A percentile compares a stretch with the other conserved stretches of the same genome.
Evolutionary conservation across 768 basidiomycete genomes (phyloP).

Genomic region (Auriscalpium vulgare): DNA sequence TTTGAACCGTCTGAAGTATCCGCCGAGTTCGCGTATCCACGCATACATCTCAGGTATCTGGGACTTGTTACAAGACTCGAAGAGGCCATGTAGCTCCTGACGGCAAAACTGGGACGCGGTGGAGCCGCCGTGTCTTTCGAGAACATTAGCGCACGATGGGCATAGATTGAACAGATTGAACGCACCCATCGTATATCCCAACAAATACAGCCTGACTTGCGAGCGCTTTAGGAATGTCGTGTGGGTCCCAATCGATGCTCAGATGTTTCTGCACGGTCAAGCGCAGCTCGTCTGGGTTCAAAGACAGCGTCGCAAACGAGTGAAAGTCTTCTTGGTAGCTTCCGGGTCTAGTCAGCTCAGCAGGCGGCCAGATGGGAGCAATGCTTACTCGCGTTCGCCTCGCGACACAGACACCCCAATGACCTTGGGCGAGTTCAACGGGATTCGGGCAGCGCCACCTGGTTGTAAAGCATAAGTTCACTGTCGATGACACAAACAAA

Average conservation of each 20-base stretch:
- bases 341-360: conserved; percentile 5
- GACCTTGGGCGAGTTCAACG: conserved; percentile 67
- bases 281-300: conserved; percentile 69
- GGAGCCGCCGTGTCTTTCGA: conserved; percentile 79
- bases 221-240: conserved; percentile 41
- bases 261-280: conserved; percentile 53
- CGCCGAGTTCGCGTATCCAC: conserved; percentile 75
- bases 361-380: not conserved
- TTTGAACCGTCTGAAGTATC: conserved; percentile 85
- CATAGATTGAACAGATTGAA: conserved; percentile 3
- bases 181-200: conserved; percentile 88
- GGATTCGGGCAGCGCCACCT: conserved; percentile 63
- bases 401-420: conserved; percentile 71
- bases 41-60: conserved; percentile 67
- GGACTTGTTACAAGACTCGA: conserved; percentile 68
- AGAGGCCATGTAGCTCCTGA: conserved; percentile 77
- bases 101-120: conserved; percentile 81
- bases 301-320: conserved; percentile 63
- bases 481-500: not conserved
- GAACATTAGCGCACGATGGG: not conserved
- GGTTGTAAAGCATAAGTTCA: conserved; percentile 6
- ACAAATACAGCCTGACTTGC: conserved; percentile 76
- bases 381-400: conserved; percentile 59
- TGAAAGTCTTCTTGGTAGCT: conserved; percentile 91
- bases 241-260: conserved; percentile 67